Conservation (phyloP, 768 basidiomycete genomes). For the Auricularia cornea region DNA sequence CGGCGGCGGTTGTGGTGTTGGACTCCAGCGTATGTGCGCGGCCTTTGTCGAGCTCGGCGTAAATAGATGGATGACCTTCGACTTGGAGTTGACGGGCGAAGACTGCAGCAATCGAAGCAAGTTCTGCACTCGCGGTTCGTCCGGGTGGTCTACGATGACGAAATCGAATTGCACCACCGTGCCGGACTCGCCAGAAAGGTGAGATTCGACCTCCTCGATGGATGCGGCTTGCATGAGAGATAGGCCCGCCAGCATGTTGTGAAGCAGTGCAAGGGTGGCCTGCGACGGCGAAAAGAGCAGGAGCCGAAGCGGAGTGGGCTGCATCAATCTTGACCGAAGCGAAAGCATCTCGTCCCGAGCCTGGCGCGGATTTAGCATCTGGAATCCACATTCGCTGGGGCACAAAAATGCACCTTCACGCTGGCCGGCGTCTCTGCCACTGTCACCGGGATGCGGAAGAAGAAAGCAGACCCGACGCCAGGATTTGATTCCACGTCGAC, state of each 20-base stretch:
- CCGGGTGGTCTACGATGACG: conserved; percentile 59
- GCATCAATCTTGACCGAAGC: conserved; percentile 39
- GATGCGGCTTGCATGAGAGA: conserved; percentile 35
- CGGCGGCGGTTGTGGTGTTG: neutral
- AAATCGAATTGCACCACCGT: conserved; percentile 43
- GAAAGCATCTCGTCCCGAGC: conserved; percentile 37
- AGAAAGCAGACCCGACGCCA: conserved; percentile 57
- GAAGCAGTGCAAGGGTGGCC: conserved; percentile 47
- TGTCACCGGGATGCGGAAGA: conserved; percentile 62
- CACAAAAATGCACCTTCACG: neutral
- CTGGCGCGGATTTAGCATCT: conserved; percentile 21
- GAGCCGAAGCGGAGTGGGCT: conserved; percentile 38
- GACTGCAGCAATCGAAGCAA: conserved; percentile 43
- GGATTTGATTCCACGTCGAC: conserved; percentile 63
- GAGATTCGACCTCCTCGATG: conserved; percentile 36
- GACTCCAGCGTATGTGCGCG: conserved; percentile 37
- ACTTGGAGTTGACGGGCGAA: conserved; percentile 35
- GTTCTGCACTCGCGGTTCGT: conserved; percentile 48
- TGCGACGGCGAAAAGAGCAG: conserved; percentile 52
- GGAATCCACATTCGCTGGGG: neutral
- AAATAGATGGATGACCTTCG: conserved; percentile 63
- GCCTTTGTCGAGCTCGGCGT: conserved; percentile 52
- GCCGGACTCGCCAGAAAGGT: conserved; percentile 27
- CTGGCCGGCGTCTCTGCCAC: neutral
- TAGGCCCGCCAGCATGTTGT: conserved; percentile 50